Evolutionary conservation across 164 flowering plant species (phyloP), one percentile per base, ranked within the genome.

Genomic region (Taxillus chinensis): DNA sequence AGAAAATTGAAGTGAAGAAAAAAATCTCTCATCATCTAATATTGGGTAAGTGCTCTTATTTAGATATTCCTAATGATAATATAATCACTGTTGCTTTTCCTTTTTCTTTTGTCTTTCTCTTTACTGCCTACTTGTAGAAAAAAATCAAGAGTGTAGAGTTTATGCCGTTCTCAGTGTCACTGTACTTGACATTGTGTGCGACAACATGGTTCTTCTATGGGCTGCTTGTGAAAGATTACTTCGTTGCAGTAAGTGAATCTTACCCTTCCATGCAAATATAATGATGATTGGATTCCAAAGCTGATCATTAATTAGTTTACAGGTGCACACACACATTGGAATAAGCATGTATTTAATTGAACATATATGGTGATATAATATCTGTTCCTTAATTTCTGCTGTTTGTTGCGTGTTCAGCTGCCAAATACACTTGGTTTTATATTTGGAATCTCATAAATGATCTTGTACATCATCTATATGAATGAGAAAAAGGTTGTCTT

Each of bases 201-300:
- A 62, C 77, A 27, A 67, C 80, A 78, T 89, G 96, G 96, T 89
- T 89, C 73, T 78, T 73, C 68, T 86, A 86, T 56, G 93, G 93
- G 40, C 67, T 89, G 9, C 53, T 85, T 11, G 57, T 75, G 42
- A 72, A 74, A 13, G 96, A 86, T 52, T 69, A 45, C 40, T 86
- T 63, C 71, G 62, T 89, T 7, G 89, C 91, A 15, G 96, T 89
- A 71, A 83, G 80, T 51, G 6, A 7, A 16, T 14, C n/a, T n/a
- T 13, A 11, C 2, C 15, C 51, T 48, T 5, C 51, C 13, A 7
- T 4, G 27, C 12, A 48, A 6, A 48, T 48, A 48, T 48, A 3
- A 48, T 0, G 3, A 3, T 48, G 7, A 43, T 43, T 43, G 10
- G 2, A 43, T 43, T 43, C 10, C 10, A 43, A 1, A 27, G 2